Base-by-base conservation (phyloP, 768 basidiomycete species). In the Sistotremastrum niveocremeum region DNA sequence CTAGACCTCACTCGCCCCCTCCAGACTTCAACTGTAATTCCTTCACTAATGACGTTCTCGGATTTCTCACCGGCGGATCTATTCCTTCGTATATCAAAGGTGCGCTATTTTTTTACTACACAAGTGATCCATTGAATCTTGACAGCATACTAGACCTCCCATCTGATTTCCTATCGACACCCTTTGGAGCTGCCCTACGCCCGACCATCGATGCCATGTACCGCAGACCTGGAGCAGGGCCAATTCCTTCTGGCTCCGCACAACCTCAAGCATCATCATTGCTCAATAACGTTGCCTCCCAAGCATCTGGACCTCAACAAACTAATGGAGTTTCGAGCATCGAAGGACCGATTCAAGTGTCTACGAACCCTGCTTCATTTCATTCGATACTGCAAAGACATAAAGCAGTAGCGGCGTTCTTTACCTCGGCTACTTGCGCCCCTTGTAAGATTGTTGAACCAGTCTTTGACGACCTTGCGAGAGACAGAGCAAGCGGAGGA, bases 121-220 rank as follows among this genome's bases (percentile, higher is more conserved):
- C 34, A 7, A 4, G 28, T 40, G 20, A 33, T 3, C 6, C 20
- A 20, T 20, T 20, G 20, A 20, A 20, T 20, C 20, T 20, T 4
- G 11, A 36, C 30, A 42, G 7, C 49, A 35, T 34, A 43, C 38
- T 42, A 86, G 87, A 81, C 50, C 70, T 84, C 3, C 88, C 80
- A 7, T 74, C 76, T 6, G 89, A 89, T 51, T 90, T 90, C 62
- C 74, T 93, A 28, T 83, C 87, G 0, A 91, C 88, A 0, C 87
- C 88, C 0, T 88, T 95, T 52, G 91, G 91, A 10, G 75, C 76
- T 5, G 77, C 83, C 0, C 71, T 97, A 40, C 78, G 84, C 0
- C 91, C 93, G 1, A 90, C 83, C 38, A 95, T 98, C 43, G 91
- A 97, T 57, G 68, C 76, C 41, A 90, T 94, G 89, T 95, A 77